Base-by-base conservation (phyloP, 2,329 filamentous ascomycete genomes). In the Myriangium duriaei region DNA sequence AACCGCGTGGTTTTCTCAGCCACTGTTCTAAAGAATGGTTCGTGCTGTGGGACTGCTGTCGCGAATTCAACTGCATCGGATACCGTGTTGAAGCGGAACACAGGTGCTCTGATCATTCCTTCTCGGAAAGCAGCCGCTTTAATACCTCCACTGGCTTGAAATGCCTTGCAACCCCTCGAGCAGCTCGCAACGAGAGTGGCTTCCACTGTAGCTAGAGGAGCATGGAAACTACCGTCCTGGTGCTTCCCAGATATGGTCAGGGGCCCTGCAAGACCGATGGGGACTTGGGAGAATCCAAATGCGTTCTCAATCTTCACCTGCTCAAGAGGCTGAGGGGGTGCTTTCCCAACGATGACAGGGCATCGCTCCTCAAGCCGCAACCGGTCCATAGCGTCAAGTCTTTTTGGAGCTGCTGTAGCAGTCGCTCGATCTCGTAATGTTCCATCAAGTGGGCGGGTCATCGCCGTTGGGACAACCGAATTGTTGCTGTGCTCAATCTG, bases 161-260 rank as follows among this genome's bases (percentile, higher is more conserved):
- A 45, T 2, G 45, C 39, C 35, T 55, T 55, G 37, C 52, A 51
- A 12, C 54, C 54, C 12, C 52, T 44, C 2, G 51, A 51, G 37
- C 53, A 57, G 30, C 49, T 51, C 3, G 50, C 52, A 6, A 55
- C 44, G 11, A 55, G 37, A 2, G 50, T 50, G 3, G 52, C 45
- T 31, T 57, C 51, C 10, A 44, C 42, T 3, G 52, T 57, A 7
- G 53, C 53, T 11, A 57, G 42, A 7, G 54, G 53, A 1, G 49
- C 53, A 34, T 45, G 49, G 18, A 51, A 47, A 10, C 37, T 34
- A 12, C 45, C 45, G 11, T 39, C 32, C 14, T 37, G 35, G 15
- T 15, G 30, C 12, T 31, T 31, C 5, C 35, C 35, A 15, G 35
- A 29, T 34, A 52, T 41, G 9, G 38, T 46, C 9, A 52, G 43